Evolutionary conservation across 2,329 filamentous ascomycete species (phyloP), one percentile per base, ranked within the genome.

Genomic region (Xylaria sp.): DNA sequence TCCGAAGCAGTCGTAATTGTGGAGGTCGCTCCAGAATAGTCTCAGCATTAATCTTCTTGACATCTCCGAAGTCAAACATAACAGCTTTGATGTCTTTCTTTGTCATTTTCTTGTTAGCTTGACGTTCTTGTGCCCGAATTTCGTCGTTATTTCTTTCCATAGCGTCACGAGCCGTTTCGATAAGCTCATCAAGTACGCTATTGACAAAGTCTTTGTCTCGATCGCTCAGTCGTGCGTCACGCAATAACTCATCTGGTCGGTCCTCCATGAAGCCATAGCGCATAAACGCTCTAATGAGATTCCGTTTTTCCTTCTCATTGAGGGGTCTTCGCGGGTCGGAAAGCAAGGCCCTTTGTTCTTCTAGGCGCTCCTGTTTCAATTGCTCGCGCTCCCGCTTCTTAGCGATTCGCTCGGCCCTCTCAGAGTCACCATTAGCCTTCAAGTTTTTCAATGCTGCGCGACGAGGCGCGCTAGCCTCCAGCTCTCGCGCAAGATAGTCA

Each of bases 41-140:
- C 81, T 97, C 94, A 0, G 96, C 96, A 78, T 99, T 99, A 76
- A 98, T 89, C 75, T 97, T 94, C 81, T 97, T 97, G 60, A 98
- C 91, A 65, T 94, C 94, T 55, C 92, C 91, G 81, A 94, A 97
- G 78, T 98, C 94, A 76, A 99, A 98, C 54, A 99, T 84, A 20
- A 99, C 93, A 0, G 96, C 96, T 81, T 99, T 99, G 81, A 94
- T 94, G 79, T 99, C 96, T 81, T 99, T 99, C 84, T 98, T 98
- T 0, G 95, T 97, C 64, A 97, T 82, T 2, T 90, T 87, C 79
- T 96, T 97, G 77, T 93, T 93, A 0, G 88, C 87, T 72, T 92
- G 89, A 80, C 96, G 93, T 75, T 97, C 94, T 76, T 94, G 93
- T 70, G 92, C 90, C 41, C 94, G 88, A 20, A 97, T 86, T 68